phyloP scores from a whole-genome alignment of 768 basidiomycete genomes.

The Rubroboletus pulcherrimus region DNA sequence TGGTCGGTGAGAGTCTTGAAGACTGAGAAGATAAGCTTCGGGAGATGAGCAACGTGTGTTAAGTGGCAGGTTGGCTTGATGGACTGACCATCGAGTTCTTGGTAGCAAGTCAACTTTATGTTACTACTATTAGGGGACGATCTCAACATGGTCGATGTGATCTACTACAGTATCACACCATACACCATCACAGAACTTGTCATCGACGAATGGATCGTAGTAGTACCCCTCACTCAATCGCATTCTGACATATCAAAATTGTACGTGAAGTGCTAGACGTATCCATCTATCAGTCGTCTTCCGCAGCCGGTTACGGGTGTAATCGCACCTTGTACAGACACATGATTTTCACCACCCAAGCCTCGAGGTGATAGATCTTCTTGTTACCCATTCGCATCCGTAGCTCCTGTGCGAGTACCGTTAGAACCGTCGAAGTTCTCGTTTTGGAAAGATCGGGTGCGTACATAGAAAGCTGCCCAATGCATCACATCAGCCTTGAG shows the following conservation, averaged over 20 bases:
- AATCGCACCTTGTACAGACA: constrained; percentile 70
- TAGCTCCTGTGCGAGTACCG: constrained; percentile 58
- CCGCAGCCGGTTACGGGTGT: background rate
- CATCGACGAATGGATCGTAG: background rate
- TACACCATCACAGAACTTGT: background rate
- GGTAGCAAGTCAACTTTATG: constrained; percentile 1
- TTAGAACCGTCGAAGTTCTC: background rate
- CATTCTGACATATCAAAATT: constrained; percentile 34
- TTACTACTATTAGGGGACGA: background rate
- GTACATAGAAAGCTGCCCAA: constrained; percentile 95
- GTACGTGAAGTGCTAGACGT: constrained; percentile 29
- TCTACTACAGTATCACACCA: constrained; percentile 1
- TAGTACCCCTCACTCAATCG: constrained; percentile 17
- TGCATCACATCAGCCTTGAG: constrained; percentile 94
- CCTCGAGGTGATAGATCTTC: constrained; percentile 96
- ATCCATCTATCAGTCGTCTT: background rate
- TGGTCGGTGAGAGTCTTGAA: constrained; percentile 99
- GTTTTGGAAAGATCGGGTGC: constrained; percentile 25
- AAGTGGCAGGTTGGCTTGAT: background rate
- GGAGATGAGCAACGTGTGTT: constrained; percentile 7
- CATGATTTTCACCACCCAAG: constrained; percentile 97
- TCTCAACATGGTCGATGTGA: background rate
- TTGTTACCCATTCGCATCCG: constrained; percentile 93
- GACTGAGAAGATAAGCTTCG: constrained; percentile 87
- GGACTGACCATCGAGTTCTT: constrained; percentile 25